These are phyloP conservation scores for Aciculoconidium aculeatum DNA, from an alignment of 805 yeast genomes.

Conservation along the genomic window DNA sequence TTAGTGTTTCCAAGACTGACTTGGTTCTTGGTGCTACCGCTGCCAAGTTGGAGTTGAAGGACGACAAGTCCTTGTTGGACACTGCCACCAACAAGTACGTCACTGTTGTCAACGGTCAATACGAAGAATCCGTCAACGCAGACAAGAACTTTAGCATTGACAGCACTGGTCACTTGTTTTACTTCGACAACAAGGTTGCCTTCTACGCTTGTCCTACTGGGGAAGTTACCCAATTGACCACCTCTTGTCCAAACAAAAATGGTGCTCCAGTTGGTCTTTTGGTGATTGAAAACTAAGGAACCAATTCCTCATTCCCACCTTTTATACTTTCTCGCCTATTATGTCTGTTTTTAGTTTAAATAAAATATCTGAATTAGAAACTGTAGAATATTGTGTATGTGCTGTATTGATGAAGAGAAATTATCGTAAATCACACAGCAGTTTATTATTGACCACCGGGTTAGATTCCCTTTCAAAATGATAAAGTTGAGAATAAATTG, in stretches of 20 bases:
- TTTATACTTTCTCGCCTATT: too few species aligned
- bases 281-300: constrained; percentile 2
- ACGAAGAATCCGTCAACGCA: constrained; percentile 5
- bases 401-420: too few species aligned
- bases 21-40: constrained; percentile 8
- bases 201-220: constrained; percentile 11
- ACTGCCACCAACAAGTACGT: constrained; percentile 12
- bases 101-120: constrained; percentile 7
- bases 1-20: constrained; percentile 6
- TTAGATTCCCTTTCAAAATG: too few species aligned
- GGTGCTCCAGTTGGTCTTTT: constrained; percentile 8
- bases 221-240: constrained; percentile 1
- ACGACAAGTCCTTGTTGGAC: constrained; percentile 19
- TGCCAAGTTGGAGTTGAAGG: constrained; percentile 16
- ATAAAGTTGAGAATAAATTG: too few species aligned
- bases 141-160: constrained; percentile 9
- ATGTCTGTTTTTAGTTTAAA: too few species aligned
- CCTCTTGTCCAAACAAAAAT: constrained; percentile 4
- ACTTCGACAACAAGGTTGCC: constrained; percentile 2
- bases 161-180: constrained; percentile 11
- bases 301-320: constrained; percentile 5
- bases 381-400: too few species aligned
- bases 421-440: too few species aligned
- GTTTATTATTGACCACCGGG: too few species aligned
- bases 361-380: too few species aligned